Conservation (phyloP, 495 filamentous ascomycete species). For the Penicillium silybi region DNA sequence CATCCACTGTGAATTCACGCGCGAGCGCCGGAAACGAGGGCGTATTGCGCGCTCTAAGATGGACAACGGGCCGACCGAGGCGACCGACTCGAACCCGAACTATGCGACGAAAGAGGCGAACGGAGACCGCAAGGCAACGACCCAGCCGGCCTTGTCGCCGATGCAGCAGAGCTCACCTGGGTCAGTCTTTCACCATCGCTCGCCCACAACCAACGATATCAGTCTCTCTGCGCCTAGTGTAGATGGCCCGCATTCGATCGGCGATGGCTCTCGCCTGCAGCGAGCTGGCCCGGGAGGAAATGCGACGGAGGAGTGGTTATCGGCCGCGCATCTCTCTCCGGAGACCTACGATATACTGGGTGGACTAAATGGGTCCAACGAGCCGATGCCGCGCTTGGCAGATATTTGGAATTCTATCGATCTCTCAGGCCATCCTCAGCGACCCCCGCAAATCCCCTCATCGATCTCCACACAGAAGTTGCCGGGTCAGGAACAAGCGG, state of each 20-base stretch:
- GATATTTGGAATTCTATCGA: constrained; percentile 39
- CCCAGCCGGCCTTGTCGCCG: constrained; percentile 18
- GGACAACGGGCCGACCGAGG: constrained; percentile 7
- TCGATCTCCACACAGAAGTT: constrained; percentile 6
- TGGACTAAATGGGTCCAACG: constrained; percentile 24
- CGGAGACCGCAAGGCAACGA: constrained; percentile 8
- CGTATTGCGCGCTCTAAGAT: constrained; percentile 38
- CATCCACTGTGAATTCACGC: constrained; percentile 42
- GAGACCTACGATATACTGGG: constrained; percentile 34
- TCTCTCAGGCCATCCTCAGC: constrained; percentile 17
- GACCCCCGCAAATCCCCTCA: constrained; percentile 4
- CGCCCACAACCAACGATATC: constrained; percentile 32
- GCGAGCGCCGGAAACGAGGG: constrained; percentile 44
- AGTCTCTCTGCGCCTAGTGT: constrained; percentile 33
- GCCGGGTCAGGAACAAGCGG: constrained; percentile 11
- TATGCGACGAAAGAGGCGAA: constrained; percentile 9
- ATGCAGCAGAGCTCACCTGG: constrained; percentile 26
- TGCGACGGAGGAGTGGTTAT: constrained; percentile 40
- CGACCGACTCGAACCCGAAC: background rate
- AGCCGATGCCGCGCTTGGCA: constrained; percentile 31
- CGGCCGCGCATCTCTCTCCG: constrained; percentile 36
- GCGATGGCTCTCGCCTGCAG: constrained; percentile 14
- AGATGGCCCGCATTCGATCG: constrained; percentile 28
- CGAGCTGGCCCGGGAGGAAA: constrained; percentile 18
- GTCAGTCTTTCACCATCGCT: constrained; percentile 26